These are phyloP conservation scores for Fusarium proliferatum DNA, from an alignment of 2,329 filamentous ascomycete species.

Conservation along the genomic window DNA sequence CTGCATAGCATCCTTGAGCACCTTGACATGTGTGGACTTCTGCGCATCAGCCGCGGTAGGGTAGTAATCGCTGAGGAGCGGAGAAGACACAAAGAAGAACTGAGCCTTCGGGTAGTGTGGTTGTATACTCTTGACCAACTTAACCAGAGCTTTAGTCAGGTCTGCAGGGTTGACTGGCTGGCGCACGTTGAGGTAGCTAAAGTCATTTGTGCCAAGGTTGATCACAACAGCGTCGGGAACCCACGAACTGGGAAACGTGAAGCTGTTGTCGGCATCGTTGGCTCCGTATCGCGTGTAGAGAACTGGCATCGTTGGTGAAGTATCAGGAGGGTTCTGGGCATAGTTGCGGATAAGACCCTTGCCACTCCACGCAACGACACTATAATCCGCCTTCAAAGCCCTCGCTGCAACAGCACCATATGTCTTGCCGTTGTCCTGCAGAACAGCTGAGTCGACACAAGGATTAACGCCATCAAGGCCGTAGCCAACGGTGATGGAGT, in stretches of 20 bases:
- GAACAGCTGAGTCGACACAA: conserved; percentile 52
- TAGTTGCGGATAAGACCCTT: conserved; percentile 57
- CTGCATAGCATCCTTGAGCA: conserved; percentile 49
- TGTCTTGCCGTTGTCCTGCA: conserved; percentile 55
- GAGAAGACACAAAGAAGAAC: conserved; percentile 55
- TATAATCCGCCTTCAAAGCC: conserved; percentile 55
- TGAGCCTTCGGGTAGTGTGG: conserved; percentile 50
- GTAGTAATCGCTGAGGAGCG: conserved; percentile 54
- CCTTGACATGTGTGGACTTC: conserved; percentile 51
- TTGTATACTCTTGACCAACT: conserved; percentile 43
- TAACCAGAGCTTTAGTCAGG: conserved; percentile 44
- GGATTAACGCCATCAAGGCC: conserved; percentile 55
- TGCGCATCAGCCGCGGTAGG: conserved; percentile 51
- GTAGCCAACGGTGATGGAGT: conserved; percentile 59
- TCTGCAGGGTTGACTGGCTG: conserved; percentile 44
- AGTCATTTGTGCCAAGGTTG: conserved; percentile 59
- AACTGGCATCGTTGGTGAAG: conserved; percentile 51
- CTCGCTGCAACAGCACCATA: conserved; percentile 57
- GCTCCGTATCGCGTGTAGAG: conserved; percentile 57
- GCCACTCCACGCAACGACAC: conserved; percentile 57
- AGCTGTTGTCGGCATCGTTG: conserved; percentile 52
- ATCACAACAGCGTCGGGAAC: conserved; percentile 54
- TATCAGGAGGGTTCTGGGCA: conserved; percentile 43
- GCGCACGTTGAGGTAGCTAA: conserved; percentile 49
- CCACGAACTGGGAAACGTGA: conserved; percentile 49